Evolutionary conservation across 179 eudicot genomes (phyloP), one percentile per base, ranked within the genome.

Genomic region (Corrigiola litoralis): DNA sequence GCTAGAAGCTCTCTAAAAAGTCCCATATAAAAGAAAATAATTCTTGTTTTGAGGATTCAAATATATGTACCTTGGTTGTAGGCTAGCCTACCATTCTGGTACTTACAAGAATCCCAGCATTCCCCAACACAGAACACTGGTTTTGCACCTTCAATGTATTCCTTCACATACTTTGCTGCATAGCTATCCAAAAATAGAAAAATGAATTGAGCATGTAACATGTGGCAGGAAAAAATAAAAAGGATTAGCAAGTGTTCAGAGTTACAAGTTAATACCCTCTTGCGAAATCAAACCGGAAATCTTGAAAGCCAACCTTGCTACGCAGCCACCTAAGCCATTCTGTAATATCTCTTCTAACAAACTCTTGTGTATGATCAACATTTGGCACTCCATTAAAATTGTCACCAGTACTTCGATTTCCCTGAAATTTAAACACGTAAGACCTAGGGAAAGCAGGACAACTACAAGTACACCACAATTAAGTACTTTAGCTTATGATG

Each of bases 51-150:
- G 8, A 58, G 24, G 48, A 27, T 31, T 62, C 20, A 48, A 28
- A 63, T 58, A 31, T 25, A 29, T 40, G 21, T 38, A 87, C 96
- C 96, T 90, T 92, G 98, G 71, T 90, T 85, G 76, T 85, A 87
- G 12, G 87, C 86, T 78, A 92, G 72, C 62, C 47, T 46, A 36
- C 66, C 65, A 74, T 88, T 84, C 37, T 72, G 79, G 77, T 92
- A 92, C 65, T 72, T 85, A 83, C 98, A 92, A 55, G 95, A 79
- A 80, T 92, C 98, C 98, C 98, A 92, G 60, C 75, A 87, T 70
- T 92, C 98, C n/a, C 98, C 98, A 66, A 92, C 89, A 74, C 82
- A 81, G 75, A 92, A 85, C 59, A 85, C 57, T 49, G 96, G 96
- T 63, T 76, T 87, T 41, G 87, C 85, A 56, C 79, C 75, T 61